These are phyloP conservation scores for Simmondsia chinensis DNA, from an alignment of 148 eudicot species.

Conservation along the genomic window DNA sequence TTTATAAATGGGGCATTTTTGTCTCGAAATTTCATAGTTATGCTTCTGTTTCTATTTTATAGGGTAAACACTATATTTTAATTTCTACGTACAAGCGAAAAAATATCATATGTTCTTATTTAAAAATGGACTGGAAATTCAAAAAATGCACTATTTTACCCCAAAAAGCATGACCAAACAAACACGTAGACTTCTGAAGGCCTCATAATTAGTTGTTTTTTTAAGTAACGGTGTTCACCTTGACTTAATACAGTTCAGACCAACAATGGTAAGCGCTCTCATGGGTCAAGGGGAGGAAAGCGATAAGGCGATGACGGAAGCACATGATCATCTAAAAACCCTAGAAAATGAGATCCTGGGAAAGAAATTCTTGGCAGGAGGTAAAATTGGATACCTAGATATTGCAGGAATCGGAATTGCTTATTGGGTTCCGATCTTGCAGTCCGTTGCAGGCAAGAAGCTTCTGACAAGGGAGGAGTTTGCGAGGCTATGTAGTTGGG, in stretches of 20 bases:
- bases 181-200: too few relatives aligned
- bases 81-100: too few relatives aligned
- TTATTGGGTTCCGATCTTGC: constrained; percentile 22
- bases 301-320: constrained; percentile 27
- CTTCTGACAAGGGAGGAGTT: constrained; percentile 24
- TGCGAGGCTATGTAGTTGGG: constrained; percentile 29
- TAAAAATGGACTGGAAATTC: too few relatives aligned
- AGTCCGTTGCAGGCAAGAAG: constrained; percentile 14
- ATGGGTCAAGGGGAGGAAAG: constrained; percentile 19
- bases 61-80: too few relatives aligned
- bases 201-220: too few relatives aligned
- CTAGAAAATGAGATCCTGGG: constrained; percentile 33
- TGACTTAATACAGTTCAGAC: constrained; percentile 16
- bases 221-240: too few relatives aligned
- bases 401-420: constrained; percentile 24
- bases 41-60: too few relatives aligned
- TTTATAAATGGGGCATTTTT: too few relatives aligned
- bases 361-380: constrained; percentile 42
- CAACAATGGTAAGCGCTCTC: constrained; percentile 9
- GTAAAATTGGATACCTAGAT: constrained; percentile 32
- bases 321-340: constrained; percentile 12
- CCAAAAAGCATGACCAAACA: too few relatives aligned
- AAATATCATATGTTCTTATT: too few relatives aligned
- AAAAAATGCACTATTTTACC: too few relatives aligned
- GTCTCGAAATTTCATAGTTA: too few relatives aligned